Evolutionary conservation across 2,329 filamentous ascomycete genomes (phyloP), one percentile per base, ranked within the genome.

Genomic region (Apiospora koreana): DNA sequence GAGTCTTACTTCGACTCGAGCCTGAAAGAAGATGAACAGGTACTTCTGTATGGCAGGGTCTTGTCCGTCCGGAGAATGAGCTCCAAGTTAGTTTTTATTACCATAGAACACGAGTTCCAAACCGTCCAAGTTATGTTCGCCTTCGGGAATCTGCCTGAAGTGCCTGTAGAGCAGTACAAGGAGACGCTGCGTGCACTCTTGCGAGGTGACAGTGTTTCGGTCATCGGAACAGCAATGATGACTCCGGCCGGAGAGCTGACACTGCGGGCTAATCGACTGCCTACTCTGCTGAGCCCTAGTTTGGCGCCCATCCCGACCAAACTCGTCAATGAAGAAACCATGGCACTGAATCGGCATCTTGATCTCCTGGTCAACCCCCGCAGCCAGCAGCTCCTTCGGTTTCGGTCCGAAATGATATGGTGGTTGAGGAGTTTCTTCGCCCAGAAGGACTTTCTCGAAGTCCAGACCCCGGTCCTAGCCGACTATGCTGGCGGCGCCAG

Each of bases 381-480:
- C 48, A 87, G 90, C 2, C 84, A 90, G 16, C 90, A 96, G 77
- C 89, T 91, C 1, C 83, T 98, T 67, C 88, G 91, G 42, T 85
- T 96, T 31, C 91, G 95, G 45, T 91, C 94, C 0, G 84, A 89
- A 46, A 88, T 98, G 71, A 91, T 94, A 73, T 90, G 91, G 71
- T 88, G 89, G 74, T 86, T 98, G 73, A 90, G 94, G 45, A 86
- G 89, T 68, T 94, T 92, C 79, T 89, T 98, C 69, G 85, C 93
- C 71, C 85, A 89, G 10, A 86, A 88, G 64, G 87, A 88, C 7
- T 98, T 98, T 77, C 84, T 94, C 69, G 95, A 98, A 81, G 94
- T 98, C 65, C 93, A 93, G 75, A 99, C 96, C 0, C 96, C 96
- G 0, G 94, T 98, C 70, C 86, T 99, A 68, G 91, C 93, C 9